These are phyloP conservation scores for Eleusine coracana DNA, from an alignment of 176 grass and related monocot genomes.

Conservation along the genomic window DNA sequence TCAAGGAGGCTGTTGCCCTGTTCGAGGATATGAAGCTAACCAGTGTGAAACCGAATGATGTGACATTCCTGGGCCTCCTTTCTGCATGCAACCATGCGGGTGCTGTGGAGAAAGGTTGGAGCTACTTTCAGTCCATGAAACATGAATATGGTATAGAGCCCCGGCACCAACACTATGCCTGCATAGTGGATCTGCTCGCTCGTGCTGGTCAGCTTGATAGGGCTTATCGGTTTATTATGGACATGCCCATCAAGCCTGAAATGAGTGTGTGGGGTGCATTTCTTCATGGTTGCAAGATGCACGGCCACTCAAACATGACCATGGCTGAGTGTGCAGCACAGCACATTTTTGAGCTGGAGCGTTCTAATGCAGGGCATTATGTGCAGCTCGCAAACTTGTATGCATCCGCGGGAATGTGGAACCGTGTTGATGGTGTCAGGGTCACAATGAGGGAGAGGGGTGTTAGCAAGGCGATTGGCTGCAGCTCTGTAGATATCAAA, in stretches of 20 bases:
- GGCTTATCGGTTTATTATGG: slow-evolving; percentile 55
- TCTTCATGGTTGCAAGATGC: slow-evolving; percentile 67
- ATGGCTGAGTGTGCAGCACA: slow-evolving; percentile 56
- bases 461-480: slow-evolving; percentile 59
- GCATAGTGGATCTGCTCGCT: slow-evolving; percentile 68
- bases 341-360: slow-evolving; percentile 63
- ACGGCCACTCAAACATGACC: slow-evolving; percentile 48
- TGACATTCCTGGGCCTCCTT: slow-evolving; percentile 70
- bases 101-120: slow-evolving; percentile 68
- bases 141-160: slow-evolving; percentile 56
- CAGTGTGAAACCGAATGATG: slow-evolving; percentile 62
- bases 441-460: slow-evolving; percentile 71
- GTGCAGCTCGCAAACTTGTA: slow-evolving; percentile 86
- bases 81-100: slow-evolving; percentile 66
- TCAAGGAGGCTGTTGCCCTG: slow-evolving; percentile 45
- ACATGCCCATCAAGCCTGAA: slow-evolving; percentile 65
- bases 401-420: slow-evolving; percentile 71
- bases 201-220: slow-evolving; percentile 65
- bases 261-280: slow-evolving; percentile 79
- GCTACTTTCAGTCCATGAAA: slow-evolving; percentile 72
- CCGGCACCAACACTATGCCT: slow-evolving; percentile 70
- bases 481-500: slow-evolving; percentile 52
- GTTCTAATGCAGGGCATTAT: slow-evolving; percentile 67
- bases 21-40: slow-evolving; percentile 61
- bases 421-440: slow-evolving; percentile 54